Evolutionary conservation across 2,329 filamentous ascomycete species (phyloP).

Genomic region (Botrytis tulipae): DNA sequence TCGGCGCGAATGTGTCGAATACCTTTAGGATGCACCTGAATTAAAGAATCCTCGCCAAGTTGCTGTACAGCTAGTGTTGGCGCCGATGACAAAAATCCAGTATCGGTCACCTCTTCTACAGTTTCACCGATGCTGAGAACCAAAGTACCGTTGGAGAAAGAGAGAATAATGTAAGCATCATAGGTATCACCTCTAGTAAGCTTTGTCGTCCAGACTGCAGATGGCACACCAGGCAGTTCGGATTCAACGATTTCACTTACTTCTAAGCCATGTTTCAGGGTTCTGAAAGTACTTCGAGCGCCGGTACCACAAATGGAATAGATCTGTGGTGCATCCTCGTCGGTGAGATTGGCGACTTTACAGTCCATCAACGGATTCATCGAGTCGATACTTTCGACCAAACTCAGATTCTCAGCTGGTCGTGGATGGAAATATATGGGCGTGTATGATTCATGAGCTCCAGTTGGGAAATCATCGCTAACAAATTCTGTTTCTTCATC

Average conservation of each 20-base stretch:
- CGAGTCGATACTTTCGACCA: constrained; percentile 81
- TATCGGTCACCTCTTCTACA: constrained; percentile 92
- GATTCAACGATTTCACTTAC: constrained; percentile 96
- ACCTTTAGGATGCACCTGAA: constrained; percentile 95
- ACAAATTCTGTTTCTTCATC: constrained; percentile 84
- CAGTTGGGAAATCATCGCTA: constrained; percentile 78
- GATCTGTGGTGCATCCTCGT: constrained; percentile 94
- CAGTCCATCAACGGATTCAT: constrained; percentile 91
- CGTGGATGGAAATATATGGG: constrained; percentile 85
- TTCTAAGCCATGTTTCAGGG: constrained; percentile 86
- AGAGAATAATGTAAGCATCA: constrained; percentile 94
- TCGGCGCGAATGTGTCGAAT: constrained; percentile 84
- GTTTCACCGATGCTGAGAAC: constrained; percentile 95
- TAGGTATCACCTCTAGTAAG: constrained; percentile 76
- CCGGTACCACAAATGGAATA: constrained; percentile 89
- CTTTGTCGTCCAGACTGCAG: constrained; percentile 94
- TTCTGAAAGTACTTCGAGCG: constrained; percentile 85
- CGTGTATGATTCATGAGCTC: constrained; percentile 68
- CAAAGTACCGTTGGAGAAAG: constrained; percentile 83
- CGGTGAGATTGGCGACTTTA: constrained; percentile 85
- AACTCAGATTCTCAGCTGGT: constrained; percentile 73
- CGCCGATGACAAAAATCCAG: constrained; percentile 84
- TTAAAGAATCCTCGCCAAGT: constrained; percentile 85
- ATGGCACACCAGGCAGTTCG: constrained; percentile 82
- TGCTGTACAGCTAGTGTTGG: constrained; percentile 91